These are phyloP conservation scores for Suillus luteus DNA, from an alignment of 768 basidiomycete genomes.

Conservation along the genomic window DNA sequence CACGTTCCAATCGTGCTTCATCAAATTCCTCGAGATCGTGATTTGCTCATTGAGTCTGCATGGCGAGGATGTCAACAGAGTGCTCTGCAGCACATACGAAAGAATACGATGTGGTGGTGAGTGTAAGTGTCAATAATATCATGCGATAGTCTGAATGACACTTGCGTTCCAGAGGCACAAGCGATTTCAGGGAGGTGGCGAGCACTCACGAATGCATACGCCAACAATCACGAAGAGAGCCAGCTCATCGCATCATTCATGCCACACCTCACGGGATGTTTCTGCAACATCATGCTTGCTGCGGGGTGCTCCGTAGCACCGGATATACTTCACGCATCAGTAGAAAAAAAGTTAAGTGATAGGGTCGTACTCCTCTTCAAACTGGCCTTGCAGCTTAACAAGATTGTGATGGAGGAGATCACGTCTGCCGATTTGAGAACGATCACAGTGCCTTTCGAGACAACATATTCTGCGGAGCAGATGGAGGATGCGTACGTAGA, in stretches of 20 bases:
- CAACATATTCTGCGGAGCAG: constrained; percentile 22
- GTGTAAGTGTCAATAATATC: constrained; percentile 13
- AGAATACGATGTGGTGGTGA: constrained; percentile 40
- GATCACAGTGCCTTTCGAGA: constrained; percentile 21
- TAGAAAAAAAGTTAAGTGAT: constrained; percentile 40
- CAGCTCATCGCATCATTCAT: background rate
- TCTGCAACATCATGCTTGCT: constrained; percentile 8
- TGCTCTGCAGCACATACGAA: constrained; percentile 33
- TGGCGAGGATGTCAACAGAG: constrained; percentile 23
- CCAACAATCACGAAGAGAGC: constrained; percentile 18
- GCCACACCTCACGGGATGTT: background rate
- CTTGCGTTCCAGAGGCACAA: constrained; percentile 39
- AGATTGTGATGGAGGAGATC: constrained; percentile 35
- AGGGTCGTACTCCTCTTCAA: constrained; percentile 41
- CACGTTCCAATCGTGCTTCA: constrained; percentile 35
- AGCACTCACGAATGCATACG: constrained; percentile 38
- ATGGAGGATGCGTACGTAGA: constrained; percentile 39
- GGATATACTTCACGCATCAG: constrained; percentile 34
- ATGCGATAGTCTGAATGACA: background rate
- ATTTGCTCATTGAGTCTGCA: constrained; percentile 30
- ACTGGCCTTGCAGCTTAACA: constrained; percentile 44
- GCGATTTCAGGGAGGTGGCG: constrained; percentile 50
- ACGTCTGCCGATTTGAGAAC: constrained; percentile 35
- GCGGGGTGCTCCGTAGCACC: constrained; percentile 12
- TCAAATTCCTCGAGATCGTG: constrained; percentile 29